Evolutionary conservation across 1,284 basidiomycete species (phyloP).

Genomic region (Cutaneotrichosporon cutaneum): DNA sequence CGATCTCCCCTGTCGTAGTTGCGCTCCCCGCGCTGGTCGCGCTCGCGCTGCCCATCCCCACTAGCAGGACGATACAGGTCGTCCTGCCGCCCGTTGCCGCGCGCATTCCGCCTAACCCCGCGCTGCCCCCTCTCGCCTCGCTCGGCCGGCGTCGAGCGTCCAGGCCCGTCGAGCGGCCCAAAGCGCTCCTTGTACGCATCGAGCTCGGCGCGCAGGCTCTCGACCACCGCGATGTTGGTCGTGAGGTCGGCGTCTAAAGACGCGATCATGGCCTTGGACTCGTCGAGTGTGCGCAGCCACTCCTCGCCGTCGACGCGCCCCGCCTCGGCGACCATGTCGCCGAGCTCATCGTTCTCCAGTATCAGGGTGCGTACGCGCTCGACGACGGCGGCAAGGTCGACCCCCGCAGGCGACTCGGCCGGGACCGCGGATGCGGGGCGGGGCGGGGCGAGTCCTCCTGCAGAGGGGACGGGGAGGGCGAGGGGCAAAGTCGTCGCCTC

Average conservation of each 20-base stretch:
- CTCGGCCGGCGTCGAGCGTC: background rate
- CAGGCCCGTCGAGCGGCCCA: conserved; percentile 19
- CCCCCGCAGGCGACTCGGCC: conserved; percentile 7
- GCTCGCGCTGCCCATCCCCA: conserved; percentile 3
- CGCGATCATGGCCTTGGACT: conserved; percentile 41
- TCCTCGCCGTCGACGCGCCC: conserved; percentile 32
- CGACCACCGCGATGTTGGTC: conserved; percentile 37
- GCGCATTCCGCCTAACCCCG: conserved; percentile 8
- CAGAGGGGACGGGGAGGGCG: conserved; percentile 5
- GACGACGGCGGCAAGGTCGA: conserved; percentile 40
- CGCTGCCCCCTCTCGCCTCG: background rate
- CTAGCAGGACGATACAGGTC: conserved; percentile 9
- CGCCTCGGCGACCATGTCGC: conserved; percentile 44
- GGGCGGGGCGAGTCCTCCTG: background rate
- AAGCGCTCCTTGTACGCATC: conserved; percentile 31
- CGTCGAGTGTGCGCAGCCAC: conserved; percentile 41
- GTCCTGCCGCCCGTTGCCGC: conserved; percentile 11
- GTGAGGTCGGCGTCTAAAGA: conserved; percentile 45
- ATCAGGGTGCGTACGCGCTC: conserved; percentile 41
- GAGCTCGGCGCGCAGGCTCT: conserved; percentile 34
- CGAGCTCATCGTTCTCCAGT: conserved; percentile 48
- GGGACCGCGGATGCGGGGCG: background rate
- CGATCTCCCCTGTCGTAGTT: conserved; percentile 1
- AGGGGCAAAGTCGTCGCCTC: background rate
- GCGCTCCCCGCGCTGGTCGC: conserved; percentile 5